Evolutionary conservation across 495 filamentous ascomycete genomes (phyloP), one percentile per base, ranked within the genome.

Genomic region (Penicillium crystallinum): DNA sequence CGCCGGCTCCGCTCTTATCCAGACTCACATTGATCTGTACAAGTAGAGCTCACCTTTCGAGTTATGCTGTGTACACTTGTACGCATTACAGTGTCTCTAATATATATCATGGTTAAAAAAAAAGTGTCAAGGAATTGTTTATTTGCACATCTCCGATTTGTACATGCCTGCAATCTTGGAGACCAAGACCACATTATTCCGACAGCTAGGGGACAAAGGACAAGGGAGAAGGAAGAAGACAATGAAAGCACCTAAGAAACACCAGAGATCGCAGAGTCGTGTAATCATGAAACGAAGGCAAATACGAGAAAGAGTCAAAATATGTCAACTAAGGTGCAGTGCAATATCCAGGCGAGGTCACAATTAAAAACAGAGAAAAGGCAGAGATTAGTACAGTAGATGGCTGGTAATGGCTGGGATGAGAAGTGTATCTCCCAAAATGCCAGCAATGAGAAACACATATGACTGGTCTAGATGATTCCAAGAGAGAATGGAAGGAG

Each of bases 331-430:
- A 21, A 37, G 14, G 23, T 39, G 27, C 29, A 42, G 25, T 43
- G 40, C 9, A 23, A 53, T 36, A 29, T 49, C 38, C 25, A 42
- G 46, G 39, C 40, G 42, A 31, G 19, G 4, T 19, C n/a, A 8
- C 45, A n/a, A 46, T 38, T 49, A 43, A 52, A 41, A 54, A 54
- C 56, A 46, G 22, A 54, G 25, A 51, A 47, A 46, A 39, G 49
- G 34, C 19, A 55, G n/a, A 48, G 54, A 64, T 64, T 62, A 62
- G 49, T 64, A 64, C 61, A 64, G 43, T 46, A 55, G 47, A 43
- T 56, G 41, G 33, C 30, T 35, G 25, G 27, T 44, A 19, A 48
- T 56, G 41, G 33, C 30, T 35, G 25, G 27, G 40, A 19, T 43
- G 48, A 42, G 17, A 41, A 31, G n/a, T n/a, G 3, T 15, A 6